These are phyloP conservation scores for Xylariaceae sp. DNA, from an alignment of 2,329 filamentous ascomycete genomes.

Conservation along the genomic window DNA sequence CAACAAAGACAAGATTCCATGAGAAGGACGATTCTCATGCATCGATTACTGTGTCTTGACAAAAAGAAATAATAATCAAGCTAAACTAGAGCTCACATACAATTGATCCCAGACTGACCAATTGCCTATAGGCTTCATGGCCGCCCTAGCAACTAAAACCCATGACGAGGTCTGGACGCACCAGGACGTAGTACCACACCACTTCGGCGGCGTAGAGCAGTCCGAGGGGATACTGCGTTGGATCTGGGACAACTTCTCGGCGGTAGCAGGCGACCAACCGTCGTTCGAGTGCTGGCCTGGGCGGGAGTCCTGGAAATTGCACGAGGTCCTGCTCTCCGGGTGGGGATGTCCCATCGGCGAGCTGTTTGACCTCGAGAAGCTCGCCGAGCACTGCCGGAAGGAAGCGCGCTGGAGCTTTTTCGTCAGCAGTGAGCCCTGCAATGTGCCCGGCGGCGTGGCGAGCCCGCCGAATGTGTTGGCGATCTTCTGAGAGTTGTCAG, in stretches of 20 bases:
- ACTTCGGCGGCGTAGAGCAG: conserved; percentile 55
- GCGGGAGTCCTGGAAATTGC: conserved; percentile 37
- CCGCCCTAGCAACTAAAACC: conserved; percentile 46
- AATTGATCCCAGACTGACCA: not conserved
- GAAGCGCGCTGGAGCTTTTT: conserved; percentile 53
- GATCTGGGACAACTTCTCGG: conserved; percentile 50
- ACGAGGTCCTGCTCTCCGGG: conserved; percentile 55
- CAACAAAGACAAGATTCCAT: no score
- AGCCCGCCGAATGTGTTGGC: conserved; percentile 47
- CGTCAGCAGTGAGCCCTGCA: conserved; percentile 52
- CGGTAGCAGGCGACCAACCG: conserved; percentile 52
- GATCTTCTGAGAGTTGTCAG: conserved; percentile 40
- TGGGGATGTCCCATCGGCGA: conserved; percentile 59
- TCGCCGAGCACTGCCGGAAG: conserved; percentile 48
- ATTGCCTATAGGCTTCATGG: conserved; percentile 48
- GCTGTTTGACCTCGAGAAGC: conserved; percentile 54
- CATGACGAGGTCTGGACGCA: conserved; percentile 45
- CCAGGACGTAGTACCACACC: conserved; percentile 45
- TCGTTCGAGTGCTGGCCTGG: conserved; percentile 48
- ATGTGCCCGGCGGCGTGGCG: conserved; percentile 49
- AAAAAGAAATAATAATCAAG: not conserved
- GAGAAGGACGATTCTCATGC: no score
- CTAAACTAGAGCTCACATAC: not conserved
- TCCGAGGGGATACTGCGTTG: conserved; percentile 49
- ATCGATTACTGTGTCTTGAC: no score